phyloP scores from a whole-genome alignment of 306 rosid genomes.

The Mimosa pudica region DNA sequence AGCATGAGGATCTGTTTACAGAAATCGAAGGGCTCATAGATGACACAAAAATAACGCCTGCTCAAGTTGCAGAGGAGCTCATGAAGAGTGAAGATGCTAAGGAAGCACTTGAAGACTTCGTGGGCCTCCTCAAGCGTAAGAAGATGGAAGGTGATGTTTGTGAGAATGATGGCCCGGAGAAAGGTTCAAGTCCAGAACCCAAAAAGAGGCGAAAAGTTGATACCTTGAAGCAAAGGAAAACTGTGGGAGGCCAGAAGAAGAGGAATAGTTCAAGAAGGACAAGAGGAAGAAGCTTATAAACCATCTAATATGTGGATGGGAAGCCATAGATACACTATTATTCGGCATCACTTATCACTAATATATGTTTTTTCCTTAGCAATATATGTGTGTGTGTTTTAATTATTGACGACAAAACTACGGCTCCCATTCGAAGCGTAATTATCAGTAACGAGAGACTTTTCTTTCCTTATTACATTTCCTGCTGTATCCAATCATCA shows the following conservation, averaged over 20 bases:
- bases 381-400: too few species aligned
- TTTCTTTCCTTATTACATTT: too few species aligned
- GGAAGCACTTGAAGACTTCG: slow-evolving; percentile 57
- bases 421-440: too few species aligned
- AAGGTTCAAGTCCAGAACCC: slow-evolving; percentile 21
- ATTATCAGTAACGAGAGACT: too few species aligned
- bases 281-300: too few species aligned
- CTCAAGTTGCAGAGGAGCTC: slow-evolving; percentile 79
- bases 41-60: slow-evolving; percentile 69
- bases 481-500: too few species aligned
- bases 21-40: slow-evolving; percentile 61
- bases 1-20: slow-evolving; percentile 47
- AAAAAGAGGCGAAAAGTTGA: slow-evolving; percentile 51
- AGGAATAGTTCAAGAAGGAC: neutral
- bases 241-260: slow-evolving; percentile 34
- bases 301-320: too few species aligned
- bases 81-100: slow-evolving; percentile 69
- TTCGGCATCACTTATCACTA: too few species aligned
- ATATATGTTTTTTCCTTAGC: too few species aligned
- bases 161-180: slow-evolving; percentile 40
- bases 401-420: too few species aligned
- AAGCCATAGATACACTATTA: too few species aligned
- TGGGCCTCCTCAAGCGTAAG: slow-evolving; percentile 67
- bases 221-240: slow-evolving; percentile 35
- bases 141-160: slow-evolving; percentile 64